phyloP scores from a whole-genome alignment of 2,329 filamentous ascomycete genomes.

The Ampelomyces quisqualis region DNA sequence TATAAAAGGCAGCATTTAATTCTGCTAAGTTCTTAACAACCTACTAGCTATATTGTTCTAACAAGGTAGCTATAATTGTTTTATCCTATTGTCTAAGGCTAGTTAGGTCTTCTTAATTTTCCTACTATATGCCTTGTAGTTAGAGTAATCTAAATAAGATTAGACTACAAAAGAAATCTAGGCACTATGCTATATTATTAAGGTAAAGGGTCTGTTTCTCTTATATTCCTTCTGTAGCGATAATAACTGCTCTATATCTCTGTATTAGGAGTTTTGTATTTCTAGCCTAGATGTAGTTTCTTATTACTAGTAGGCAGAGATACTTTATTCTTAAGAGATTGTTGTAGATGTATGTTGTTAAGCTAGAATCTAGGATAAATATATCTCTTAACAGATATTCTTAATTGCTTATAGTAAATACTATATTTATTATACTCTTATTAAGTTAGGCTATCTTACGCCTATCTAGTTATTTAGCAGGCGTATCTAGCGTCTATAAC shows the following conservation, averaged over 20 bases:
- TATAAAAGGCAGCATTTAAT: not conserved
- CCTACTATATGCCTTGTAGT: slow-evolving; percentile 1
- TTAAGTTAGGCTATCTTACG: not conserved
- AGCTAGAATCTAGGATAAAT: too few species aligned
- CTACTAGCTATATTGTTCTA: not conserved
- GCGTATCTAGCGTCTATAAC: too few species aligned
- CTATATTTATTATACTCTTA: not conserved
- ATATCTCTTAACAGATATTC: too few species aligned
- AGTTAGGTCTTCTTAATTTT: not conserved
- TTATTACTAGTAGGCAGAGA: too few species aligned
- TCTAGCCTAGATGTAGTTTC: too few species aligned
- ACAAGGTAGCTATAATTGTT: not conserved
- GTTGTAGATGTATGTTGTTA: too few species aligned
- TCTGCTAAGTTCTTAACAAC: not conserved
- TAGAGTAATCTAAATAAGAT: slow-evolving; percentile 1
- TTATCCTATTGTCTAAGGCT: not conserved
- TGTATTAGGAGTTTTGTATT: too few species aligned
- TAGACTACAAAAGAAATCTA: too few species aligned
- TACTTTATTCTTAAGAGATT: too few species aligned
- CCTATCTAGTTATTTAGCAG: too few species aligned
- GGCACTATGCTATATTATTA: not conserved
- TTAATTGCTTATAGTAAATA: too few species aligned
- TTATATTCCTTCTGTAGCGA: not conserved
- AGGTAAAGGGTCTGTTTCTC: not conserved
- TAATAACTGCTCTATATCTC: not conserved